Evolutionary conservation across 2,329 filamentous ascomycete genomes (phyloP), one percentile per base, ranked within the genome.

Genomic region (Claviceps fusiformis): DNA sequence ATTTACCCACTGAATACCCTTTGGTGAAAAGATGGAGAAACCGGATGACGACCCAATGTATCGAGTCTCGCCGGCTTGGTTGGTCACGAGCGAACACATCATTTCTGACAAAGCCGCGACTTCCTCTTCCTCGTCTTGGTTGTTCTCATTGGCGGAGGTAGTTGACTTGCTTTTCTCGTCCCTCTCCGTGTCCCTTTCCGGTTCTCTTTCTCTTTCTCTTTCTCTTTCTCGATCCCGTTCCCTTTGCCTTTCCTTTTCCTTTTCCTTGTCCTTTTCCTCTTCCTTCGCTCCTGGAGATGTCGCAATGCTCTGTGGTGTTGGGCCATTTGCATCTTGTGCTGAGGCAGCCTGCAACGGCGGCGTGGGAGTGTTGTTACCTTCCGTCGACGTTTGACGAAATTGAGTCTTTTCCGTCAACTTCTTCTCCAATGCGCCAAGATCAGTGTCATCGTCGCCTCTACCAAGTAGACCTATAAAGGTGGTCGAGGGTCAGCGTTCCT

Each of bases 11-110:
- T 95, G 87, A 54, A 98, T 95, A 48, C 93, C 93, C 68, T 95
- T 95, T 15, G 92, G 93, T 0, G 92, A 97, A 73, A 98, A 97
- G 63, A 98, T 98, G 54, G 92, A 97, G 70, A 97, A 97, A 3
- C 93, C 93, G 2, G 93, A 98, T 0, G 92, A 97, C 0, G 91
- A 96, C 91, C 89, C 93, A 62, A 97, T 95, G 67, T 95, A 98
- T 70, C 93, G 80, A 8, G 92, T 96, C 74, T 98, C 93, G 54
- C 93, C 93, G 59, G 83, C 87, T 62, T 92, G 90, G 66, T 95
- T 97, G 1, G 92, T 97, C 35, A 98, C 91, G 37, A 98, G 73
- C 3, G 91, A 96, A 70, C 92, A 97, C 93, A 98, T 97, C 86
- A 96, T 93, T 71, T 98, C 93, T 1, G 92, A 95, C 56, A 98